Conservation (phyloP, 164 flowering plant genomes). For the Nymphaea colorata region DNA sequence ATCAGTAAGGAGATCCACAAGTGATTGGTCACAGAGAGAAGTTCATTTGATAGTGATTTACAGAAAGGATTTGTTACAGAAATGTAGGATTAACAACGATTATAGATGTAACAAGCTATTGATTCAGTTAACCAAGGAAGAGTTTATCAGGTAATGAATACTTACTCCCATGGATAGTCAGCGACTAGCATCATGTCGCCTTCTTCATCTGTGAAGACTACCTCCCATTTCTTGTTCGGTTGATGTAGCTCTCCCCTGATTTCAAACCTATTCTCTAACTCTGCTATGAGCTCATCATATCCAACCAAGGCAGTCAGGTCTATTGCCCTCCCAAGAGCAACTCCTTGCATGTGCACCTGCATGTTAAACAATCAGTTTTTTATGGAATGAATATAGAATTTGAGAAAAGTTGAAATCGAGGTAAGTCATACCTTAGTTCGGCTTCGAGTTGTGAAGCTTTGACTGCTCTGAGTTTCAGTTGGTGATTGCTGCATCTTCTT, state of each 20-base stretch:
- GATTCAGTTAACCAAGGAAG: no score
- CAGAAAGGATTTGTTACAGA: no score
- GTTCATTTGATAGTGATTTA: no score
- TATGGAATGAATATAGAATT: no score
- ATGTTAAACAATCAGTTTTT: background rate
- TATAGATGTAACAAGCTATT: no score
- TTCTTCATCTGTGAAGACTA: slow-evolving; percentile 84
- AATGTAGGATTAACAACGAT: no score
- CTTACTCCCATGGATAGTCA: slow-evolving; percentile 82
- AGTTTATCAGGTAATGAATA: background rate
- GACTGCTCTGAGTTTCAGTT: slow-evolving; percentile 41
- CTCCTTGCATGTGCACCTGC: slow-evolving; percentile 94
- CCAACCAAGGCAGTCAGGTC: slow-evolving; percentile 57
- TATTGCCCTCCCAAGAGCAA: slow-evolving; percentile 87
- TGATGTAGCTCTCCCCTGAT: slow-evolving; percentile 58
- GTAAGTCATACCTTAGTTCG: slow-evolving; percentile 61
- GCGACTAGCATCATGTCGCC: slow-evolving; percentile 95
- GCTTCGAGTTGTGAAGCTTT: slow-evolving; percentile 36
- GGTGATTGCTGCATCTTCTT: slow-evolving; percentile 13
- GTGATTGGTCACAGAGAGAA: no score
- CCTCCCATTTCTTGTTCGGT: slow-evolving; percentile 56
- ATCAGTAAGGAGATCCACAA: no score
- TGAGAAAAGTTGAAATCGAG: background rate
- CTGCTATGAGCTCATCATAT: slow-evolving; percentile 57
- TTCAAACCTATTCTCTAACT: slow-evolving; percentile 78